Percentiles rank a stretch among this genome's conserved stretches.
These are phyloP conservation scores for Aurifilum marmelostoma DNA, from an alignment of 2,329 filamentous ascomycete species.

Conservation along the genomic window DNA sequence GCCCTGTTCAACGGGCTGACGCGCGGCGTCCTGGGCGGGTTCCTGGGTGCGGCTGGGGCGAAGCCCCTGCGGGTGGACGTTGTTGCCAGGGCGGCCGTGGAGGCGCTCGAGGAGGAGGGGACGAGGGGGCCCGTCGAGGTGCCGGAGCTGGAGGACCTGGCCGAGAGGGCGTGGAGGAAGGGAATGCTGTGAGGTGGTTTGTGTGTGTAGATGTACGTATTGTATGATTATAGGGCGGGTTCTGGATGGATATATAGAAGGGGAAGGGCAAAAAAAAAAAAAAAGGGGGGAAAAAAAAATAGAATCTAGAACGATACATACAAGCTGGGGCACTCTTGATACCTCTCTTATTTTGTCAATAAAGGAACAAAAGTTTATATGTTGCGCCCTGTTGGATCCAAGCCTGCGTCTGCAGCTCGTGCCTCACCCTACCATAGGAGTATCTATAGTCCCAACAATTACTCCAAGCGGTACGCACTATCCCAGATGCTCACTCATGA, in stretches of 20 bases:
- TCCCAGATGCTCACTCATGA: not conserved
- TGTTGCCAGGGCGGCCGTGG: conserved; percentile 87
- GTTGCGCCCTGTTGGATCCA: not conserved
- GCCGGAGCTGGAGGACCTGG: conserved; percentile 78
- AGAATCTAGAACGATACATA: too few species aligned
- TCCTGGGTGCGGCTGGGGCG: conserved; percentile 80
- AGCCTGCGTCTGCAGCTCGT: not conserved
- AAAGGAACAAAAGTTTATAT: too few species aligned
- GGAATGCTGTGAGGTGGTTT: conserved; percentile 72
- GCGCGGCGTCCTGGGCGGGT: conserved; percentile 72
- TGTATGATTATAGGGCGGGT: not conserved
- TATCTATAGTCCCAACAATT: not conserved
- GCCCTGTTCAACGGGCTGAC: conserved; percentile 77
- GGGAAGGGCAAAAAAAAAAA: not conserved
- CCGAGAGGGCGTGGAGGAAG: conserved; percentile 83
- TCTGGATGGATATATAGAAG: not conserved
- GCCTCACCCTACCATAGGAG: not conserved
- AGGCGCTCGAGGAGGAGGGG: conserved; percentile 75
- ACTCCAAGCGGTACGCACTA: not conserved
- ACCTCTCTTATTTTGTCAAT: too few species aligned
- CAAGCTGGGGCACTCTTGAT: too few species aligned
- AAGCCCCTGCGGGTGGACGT: conserved; percentile 88
- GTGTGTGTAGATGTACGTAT: not conserved
- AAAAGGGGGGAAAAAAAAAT: not conserved
- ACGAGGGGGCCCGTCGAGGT: conserved; percentile 78